Evolutionary conservation across 2,329 filamentous ascomycete species (phyloP), one percentile per base, ranked within the genome.

Genomic region (Fusarium musae): DNA sequence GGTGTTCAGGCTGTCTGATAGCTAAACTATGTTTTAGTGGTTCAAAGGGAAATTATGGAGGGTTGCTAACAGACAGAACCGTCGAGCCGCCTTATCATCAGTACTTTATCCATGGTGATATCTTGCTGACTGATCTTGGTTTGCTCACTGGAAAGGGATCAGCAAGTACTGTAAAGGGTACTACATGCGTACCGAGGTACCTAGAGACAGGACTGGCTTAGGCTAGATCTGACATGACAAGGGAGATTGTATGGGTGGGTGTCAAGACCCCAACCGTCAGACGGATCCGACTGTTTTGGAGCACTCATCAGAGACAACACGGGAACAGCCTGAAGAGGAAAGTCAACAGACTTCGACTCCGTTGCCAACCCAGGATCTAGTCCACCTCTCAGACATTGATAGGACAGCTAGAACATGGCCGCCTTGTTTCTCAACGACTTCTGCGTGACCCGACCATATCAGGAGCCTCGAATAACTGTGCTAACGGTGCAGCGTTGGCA

Each of bases 31-130:
- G 44, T 52, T 42, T 44, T 40, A 44, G 71, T 72, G 75, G 75
- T 58, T 72, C 57, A 61, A 50, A 59, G 66, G 60, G 72, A 77
- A 71, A 77, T 75, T 69, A 74, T 65, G 66, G 60, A 71, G 67
- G 71, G 56, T 68, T 57, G 32, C 52, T 49, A 61, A 58, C 37
- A 56, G 50, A 59, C 57, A 40, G 28, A 60, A 59, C 37, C 52
- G 53, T 37, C 42, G 58, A 50, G 47, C 52, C 57, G 50, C 75
- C 57, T 77, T 77, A 76, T 77, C 75, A 61, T 42, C 49, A 63
- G 26, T 42, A 28, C 34, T 36, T 53, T 21, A 46, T 32, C 52
- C 44, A 36, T 56, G 69, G 50, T 28, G 43, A 50, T 63, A 52
- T 70, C 39, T 40, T 42, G 40, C 43, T 39, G 36, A 49, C 34